A percentile compares a stretch with the other conserved stretches of the same genome.
phyloP scores from a whole-genome alignment of 2,329 filamentous ascomycete genomes.

The Hypocrella siamensis region DNA sequence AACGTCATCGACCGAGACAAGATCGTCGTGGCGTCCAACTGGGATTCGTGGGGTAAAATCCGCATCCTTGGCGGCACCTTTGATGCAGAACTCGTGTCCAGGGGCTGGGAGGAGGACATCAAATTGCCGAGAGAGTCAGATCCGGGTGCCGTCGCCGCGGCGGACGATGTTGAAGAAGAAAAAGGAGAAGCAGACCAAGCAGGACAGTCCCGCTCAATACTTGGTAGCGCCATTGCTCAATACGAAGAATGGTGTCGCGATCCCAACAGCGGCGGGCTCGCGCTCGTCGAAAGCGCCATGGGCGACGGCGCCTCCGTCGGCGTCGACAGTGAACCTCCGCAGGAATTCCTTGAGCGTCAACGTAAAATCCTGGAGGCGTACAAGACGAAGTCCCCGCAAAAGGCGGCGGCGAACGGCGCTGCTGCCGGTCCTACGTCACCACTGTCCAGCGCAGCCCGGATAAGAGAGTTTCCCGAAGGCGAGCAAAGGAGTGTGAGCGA shows the following conservation, averaged over 20 bases:
- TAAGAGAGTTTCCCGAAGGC: conserved; percentile 8
- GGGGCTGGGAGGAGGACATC: conserved; percentile 75
- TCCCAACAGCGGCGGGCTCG: conserved; percentile 44
- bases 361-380: conserved; percentile 55
- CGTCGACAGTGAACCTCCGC: conserved; percentile 43
- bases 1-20: conserved; percentile 91
- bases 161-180: conserved; percentile 9
- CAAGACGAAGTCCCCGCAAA: conserved; percentile 38
- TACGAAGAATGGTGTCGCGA: conserved; percentile 73
- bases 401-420: conserved; percentile 12
- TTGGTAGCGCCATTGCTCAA: conserved; percentile 49
- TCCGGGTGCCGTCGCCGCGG: conserved; percentile 6
- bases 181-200: conserved; percentile 5
- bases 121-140: conserved; percentile 31
- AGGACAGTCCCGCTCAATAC: neutral
- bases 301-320: conserved; percentile 17
- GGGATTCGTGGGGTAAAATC: conserved; percentile 98
- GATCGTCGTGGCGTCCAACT: conserved; percentile 87
- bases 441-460: conserved; percentile 8
- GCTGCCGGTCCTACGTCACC: too few species aligned
- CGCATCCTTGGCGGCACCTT: conserved; percentile 82
- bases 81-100: conserved; percentile 73
- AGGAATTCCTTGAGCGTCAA: conserved; percentile 63
- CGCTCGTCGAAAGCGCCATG: conserved; percentile 24
- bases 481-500: conserved; percentile 43